Evolutionary conservation across 2,329 filamentous ascomycete genomes (phyloP).

Genomic region (Penicillium glabrum): DNA sequence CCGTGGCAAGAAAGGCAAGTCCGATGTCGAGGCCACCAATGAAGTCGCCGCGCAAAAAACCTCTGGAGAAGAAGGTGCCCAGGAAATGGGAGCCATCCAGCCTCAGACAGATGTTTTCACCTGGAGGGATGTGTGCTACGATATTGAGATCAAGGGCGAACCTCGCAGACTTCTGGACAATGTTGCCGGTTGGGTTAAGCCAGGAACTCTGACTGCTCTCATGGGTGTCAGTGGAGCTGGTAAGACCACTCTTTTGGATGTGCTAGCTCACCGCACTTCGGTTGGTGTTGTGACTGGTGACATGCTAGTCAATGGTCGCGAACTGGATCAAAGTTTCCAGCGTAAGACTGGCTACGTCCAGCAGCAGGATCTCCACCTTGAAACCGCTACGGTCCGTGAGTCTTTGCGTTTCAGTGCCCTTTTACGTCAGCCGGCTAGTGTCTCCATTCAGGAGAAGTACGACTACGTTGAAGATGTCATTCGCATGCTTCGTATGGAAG

Average conservation of each 20-base stretch:
- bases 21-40: constrained; percentile 1
- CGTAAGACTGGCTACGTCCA: constrained; percentile 66
- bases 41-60: background rate
- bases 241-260: constrained; percentile 61
- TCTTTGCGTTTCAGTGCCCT: constrained; percentile 79
- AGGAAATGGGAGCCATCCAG: constrained; percentile 10
- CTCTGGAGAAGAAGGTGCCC: constrained; percentile 3
- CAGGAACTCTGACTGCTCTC: constrained; percentile 53
- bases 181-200: constrained; percentile 58
- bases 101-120: constrained; percentile 18
- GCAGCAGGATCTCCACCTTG: constrained; percentile 73
- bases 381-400: constrained; percentile 81
- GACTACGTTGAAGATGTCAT: constrained; percentile 81
- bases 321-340: constrained; percentile 58
- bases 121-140: constrained; percentile 63
- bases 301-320: constrained; percentile 63
- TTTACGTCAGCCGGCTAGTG: constrained; percentile 74
- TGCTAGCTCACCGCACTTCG: constrained; percentile 56
- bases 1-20: constrained; percentile 1
- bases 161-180: constrained; percentile 22
- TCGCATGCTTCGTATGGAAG: constrained; percentile 80
- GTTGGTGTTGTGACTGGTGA: constrained; percentile 64
- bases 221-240: constrained; percentile 64
- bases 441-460: constrained; percentile 70
- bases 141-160: constrained; percentile 57